Evolutionary conservation across 2,329 filamentous ascomycete species (phyloP).

Genomic region (Fusarium multiceps): DNA sequence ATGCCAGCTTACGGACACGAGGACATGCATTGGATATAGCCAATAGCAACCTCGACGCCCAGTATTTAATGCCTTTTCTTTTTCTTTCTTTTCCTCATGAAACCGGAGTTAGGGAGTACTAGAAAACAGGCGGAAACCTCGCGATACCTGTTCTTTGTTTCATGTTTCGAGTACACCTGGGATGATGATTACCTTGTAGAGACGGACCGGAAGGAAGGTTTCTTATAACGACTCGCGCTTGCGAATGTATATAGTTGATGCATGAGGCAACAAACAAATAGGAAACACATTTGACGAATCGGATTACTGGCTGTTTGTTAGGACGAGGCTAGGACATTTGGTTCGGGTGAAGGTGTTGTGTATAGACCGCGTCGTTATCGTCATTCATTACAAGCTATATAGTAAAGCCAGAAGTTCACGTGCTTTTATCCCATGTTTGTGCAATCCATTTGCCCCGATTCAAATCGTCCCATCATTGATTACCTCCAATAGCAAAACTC

Average conservation of each 20-base stretch:
- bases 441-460: neutral
- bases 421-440: neutral
- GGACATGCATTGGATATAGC: constrained; percentile 27
- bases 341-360: neutral
- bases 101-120: constrained; percentile 27
- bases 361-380: constrained; percentile 1
- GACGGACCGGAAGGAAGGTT: constrained; percentile 6
- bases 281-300: constrained; percentile 12
- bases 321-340: neutral
- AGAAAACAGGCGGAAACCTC: constrained; percentile 33
- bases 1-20: constrained; percentile 13
- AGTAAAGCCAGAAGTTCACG: neutral
- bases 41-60: constrained; percentile 11
- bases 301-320: neutral
- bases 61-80: constrained; percentile 25
- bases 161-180: constrained; percentile 15
- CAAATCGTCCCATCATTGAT: neutral
- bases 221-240: constrained; percentile 14
- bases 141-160: constrained; percentile 19
- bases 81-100: constrained; percentile 8
- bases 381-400: constrained; percentile 17
- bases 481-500: no score
- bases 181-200: constrained; percentile 19
- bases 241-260: constrained; percentile 35
- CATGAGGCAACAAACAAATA: constrained; percentile 25